Evolutionary conservation across 2,329 filamentous ascomycete species (phyloP).

Genomic region (Penicillium oxalicum): DNA sequence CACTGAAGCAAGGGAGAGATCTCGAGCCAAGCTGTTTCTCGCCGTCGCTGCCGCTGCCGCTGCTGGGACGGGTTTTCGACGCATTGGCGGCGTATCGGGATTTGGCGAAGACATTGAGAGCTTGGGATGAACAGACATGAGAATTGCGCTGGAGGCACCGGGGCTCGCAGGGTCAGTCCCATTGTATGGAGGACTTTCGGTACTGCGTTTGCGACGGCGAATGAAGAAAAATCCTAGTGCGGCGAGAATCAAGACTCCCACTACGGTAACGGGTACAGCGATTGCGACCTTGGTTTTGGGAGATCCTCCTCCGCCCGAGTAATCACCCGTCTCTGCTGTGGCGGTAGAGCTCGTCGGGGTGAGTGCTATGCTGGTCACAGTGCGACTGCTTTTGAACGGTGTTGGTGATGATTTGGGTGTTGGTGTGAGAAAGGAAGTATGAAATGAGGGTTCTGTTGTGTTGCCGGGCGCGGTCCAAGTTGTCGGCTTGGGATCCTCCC

Average conservation of each 20-base stretch:
- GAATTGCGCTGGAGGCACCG: constrained; percentile 9
- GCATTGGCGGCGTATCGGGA: background rate
- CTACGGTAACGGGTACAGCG: constrained; percentile 28
- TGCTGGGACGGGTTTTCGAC: constrained; percentile 6
- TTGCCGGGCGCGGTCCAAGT: too few relatives aligned
- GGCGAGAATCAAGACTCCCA: constrained; percentile 22
- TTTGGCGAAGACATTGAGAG: background rate
- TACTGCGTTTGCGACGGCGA: constrained; percentile 16
- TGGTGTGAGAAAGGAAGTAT: too few relatives aligned
- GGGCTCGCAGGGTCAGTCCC: constrained; percentile 7
- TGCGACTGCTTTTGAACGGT: too few relatives aligned
- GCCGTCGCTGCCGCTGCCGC: background rate
- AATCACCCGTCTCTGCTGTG: background rate
- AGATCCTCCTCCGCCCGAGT: constrained; percentile 7
- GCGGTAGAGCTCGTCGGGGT: background rate
- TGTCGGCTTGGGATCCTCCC: too few relatives aligned
- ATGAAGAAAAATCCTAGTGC: constrained; percentile 23
- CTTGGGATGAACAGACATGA: constrained; percentile 6
- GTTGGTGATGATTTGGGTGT: too few relatives aligned
- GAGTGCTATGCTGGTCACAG: background rate
- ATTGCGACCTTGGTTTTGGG: constrained; percentile 27
- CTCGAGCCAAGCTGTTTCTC: constrained; percentile 1
- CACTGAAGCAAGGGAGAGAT: background rate
- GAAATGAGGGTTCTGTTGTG: too few relatives aligned
- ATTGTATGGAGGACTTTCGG: constrained; percentile 6